Conservation (phyloP, 2,329 filamentous ascomycete genomes). For the Apiospora sp. region DNA sequence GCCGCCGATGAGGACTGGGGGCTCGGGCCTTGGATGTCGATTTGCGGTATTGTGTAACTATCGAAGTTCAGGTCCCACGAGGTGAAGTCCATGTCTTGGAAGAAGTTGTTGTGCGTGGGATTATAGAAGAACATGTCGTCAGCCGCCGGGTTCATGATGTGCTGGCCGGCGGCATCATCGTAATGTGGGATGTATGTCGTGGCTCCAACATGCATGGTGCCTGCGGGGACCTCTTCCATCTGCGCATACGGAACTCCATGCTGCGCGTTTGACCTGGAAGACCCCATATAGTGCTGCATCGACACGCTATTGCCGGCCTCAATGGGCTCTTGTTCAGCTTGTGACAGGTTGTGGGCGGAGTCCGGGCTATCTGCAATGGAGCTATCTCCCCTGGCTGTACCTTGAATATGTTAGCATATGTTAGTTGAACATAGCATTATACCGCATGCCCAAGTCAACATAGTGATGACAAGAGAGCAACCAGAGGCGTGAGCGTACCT, state of each 20-base stretch:
- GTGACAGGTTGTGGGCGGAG: background rate
- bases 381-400: background rate
- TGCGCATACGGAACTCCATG: background rate
- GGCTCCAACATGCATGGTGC: constrained; percentile 18
- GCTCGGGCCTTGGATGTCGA: constrained; percentile 38
- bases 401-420: background rate
- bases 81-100: constrained; percentile 44
- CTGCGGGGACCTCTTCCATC: constrained; percentile 25
- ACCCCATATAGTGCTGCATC: constrained; percentile 11
- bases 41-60: constrained; percentile 38
- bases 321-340: background rate
- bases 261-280: background rate
- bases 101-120: constrained; percentile 37
- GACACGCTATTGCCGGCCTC: background rate
- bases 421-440: background rate
- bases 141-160: constrained; percentile 4
- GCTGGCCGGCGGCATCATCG: background rate
- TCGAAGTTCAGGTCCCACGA: constrained; percentile 45
- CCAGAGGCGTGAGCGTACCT: constrained; percentile 24
- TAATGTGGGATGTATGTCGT: background rate
- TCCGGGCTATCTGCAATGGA: constrained; percentile 8
- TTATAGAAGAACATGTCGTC: constrained; percentile 39
- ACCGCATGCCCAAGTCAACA: background rate
- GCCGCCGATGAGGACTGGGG: constrained; percentile 38
- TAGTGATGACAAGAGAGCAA: background rate